Conservation (phyloP, 164 flowering plant species). For the Dillenia suffruticosa region DNA sequence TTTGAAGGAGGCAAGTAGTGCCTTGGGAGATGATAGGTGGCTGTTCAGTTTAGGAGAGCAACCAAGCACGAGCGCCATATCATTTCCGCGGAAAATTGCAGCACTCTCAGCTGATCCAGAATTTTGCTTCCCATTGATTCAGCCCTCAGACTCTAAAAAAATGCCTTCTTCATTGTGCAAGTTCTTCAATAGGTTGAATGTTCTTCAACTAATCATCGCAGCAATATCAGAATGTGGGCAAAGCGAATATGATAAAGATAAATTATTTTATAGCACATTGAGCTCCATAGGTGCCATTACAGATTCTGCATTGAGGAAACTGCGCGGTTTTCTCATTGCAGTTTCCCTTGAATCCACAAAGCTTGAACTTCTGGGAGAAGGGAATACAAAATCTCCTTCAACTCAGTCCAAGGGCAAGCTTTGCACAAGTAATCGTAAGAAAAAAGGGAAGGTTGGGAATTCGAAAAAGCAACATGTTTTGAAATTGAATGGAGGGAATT, state of each 20-base stretch:
- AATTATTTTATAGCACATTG: constrained; percentile 66
- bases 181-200: constrained; percentile 35
- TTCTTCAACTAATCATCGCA: constrained; percentile 57
- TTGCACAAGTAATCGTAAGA: constrained; percentile 38
- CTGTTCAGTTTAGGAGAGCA: constrained; percentile 21
- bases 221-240: constrained; percentile 27
- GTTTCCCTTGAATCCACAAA: constrained; percentile 76
- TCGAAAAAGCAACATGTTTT: constrained; percentile 32
- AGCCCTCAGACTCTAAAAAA: constrained; percentile 26
- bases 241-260: constrained; percentile 31
- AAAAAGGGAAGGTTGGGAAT: constrained; percentile 56
- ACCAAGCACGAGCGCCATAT: constrained; percentile 8
- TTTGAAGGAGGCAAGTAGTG: constrained; percentile 27
- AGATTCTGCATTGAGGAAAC: constrained; percentile 62
- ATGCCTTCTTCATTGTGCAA: constrained; percentile 18
- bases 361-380: constrained; percentile 69
- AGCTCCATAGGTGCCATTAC: constrained; percentile 51
- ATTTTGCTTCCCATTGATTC: constrained; percentile 15
- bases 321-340: constrained; percentile 71
- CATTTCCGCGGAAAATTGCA: constrained; percentile 15
- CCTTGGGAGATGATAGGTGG: constrained; percentile 29
- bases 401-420: constrained; percentile 44
- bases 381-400: constrained; percentile 18
- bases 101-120: constrained; percentile 27
- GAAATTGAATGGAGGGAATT: constrained; percentile 20